These are phyloP conservation scores for Ophiostoma perfectum DNA, from an alignment of 2,329 filamentous ascomycete genomes.

Conservation along the genomic window DNA sequence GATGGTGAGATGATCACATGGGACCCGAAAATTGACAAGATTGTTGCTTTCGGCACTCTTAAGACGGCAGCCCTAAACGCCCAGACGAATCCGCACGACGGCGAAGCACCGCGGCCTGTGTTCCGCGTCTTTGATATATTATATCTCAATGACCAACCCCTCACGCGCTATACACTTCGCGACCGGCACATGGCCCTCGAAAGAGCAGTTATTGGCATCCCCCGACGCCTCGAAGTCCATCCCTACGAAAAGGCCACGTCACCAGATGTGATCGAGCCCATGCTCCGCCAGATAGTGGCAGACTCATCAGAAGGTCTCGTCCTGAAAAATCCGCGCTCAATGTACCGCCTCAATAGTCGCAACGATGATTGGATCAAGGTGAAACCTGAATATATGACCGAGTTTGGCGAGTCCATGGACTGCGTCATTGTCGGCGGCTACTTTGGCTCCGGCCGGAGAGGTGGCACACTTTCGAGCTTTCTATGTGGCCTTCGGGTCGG, in stretches of 20 bases:
- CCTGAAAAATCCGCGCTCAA: conserved; percentile 84
- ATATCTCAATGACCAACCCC: conserved; percentile 71
- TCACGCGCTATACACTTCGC: conserved; percentile 77
- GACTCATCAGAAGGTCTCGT: conserved; percentile 87
- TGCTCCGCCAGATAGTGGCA: conserved; percentile 75
- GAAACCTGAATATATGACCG: conserved; percentile 96
- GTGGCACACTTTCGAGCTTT: conserved; percentile 77
- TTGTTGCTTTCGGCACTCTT: conserved; percentile 84
- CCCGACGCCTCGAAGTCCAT: conserved; percentile 79
- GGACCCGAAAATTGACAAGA: conserved; percentile 79
- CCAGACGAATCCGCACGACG: conserved; percentile 63
- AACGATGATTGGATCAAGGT: conserved; percentile 98
- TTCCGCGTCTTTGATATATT: conserved; percentile 89
- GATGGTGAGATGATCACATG: conserved; percentile 99
- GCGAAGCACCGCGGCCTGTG: conserved; percentile 64
- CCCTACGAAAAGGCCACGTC: conserved; percentile 60
- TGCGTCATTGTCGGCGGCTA: conserved; percentile 87
- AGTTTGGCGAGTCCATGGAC: conserved; percentile 90
- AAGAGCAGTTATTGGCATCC: conserved; percentile 61
- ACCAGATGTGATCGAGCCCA: conserved; percentile 68
- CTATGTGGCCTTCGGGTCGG: conserved; percentile 81
- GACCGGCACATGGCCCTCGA: conserved; percentile 74
- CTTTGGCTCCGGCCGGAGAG: conserved; percentile 80
- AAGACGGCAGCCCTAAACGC: conserved; percentile 84
- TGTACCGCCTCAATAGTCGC: conserved; percentile 80